Base-by-base conservation (phyloP, 768 basidiomycete genomes). In the Hericium alpestre region DNA sequence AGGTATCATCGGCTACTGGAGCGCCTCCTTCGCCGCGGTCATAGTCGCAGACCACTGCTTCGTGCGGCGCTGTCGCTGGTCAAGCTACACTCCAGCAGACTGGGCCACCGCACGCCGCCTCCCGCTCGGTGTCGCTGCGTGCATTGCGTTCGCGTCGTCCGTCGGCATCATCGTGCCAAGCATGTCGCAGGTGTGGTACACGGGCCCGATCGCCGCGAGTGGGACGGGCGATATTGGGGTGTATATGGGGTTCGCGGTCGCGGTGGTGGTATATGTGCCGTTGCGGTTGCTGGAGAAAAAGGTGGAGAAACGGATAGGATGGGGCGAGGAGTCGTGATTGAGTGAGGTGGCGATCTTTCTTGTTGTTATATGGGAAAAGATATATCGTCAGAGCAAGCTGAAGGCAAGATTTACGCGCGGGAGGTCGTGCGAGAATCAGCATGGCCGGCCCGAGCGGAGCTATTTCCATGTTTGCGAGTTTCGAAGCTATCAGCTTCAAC, bases 131-230 rank as follows among this genome's bases (percentile, higher is more conserved):
- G 15, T 67, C 10, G 73, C 80, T 0, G 79, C 75, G 0, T 62
- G 76, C 9, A 37, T 72, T 16, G 69, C 77, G 2, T 74, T 75
- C 51, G 20, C 69, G 10, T 73, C 72, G 38, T 72, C 70, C 2
- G 71, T 70, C 25, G 71, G 74, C 6, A 65, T 73, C 23, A 63
- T 76, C 43, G 66, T 79, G 7, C 72, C 76, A 11, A 76, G 73
- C 59, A 80, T 80, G 78, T 72, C 74, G 51, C 79, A 81, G 50
- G 77, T 59, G 43, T 81, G 77, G 77, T 81, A 73, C 58, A 69
- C 71, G 6, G 79, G 79, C 0, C 76, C 78, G 0, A 74, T 81
- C 38, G 79, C 79, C 25, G 63, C 51, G 23, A 54, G 58, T 4
- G 71, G 73, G 4, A 72, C 75, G 10, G 79, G 79, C 8, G 79